A percentile compares a stretch with the other conserved stretches of the same genome.
These are phyloP conservation scores for Phycomyces blakesleeanus DNA, from an alignment of 192 early-diverging fungal genomes.

Conservation along the genomic window DNA sequence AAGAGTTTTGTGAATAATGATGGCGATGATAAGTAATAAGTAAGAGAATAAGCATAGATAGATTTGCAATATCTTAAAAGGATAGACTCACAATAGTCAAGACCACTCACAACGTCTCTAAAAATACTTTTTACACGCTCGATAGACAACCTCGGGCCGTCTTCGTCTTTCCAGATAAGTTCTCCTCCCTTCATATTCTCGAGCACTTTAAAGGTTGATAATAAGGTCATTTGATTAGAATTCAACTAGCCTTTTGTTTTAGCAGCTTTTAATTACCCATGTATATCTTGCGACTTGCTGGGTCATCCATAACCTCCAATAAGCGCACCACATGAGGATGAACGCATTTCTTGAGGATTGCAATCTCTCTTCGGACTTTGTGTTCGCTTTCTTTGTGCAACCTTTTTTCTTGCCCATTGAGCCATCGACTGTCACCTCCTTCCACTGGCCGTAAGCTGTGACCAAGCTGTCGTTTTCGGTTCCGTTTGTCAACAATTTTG, in stretches of 20 bases:
- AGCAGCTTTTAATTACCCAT: slow-evolving; percentile 66
- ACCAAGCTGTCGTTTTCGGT: slow-evolving; percentile 41
- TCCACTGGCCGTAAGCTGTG: slow-evolving; percentile 14
- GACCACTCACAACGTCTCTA: slow-evolving; percentile 82
- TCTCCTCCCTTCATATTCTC: slow-evolving; percentile 94
- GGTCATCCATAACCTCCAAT: slow-evolving; percentile 94
- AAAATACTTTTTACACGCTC: slow-evolving; percentile 77
- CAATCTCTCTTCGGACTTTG: slow-evolving; percentile 93
- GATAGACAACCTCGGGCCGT: slow-evolving; percentile 60
- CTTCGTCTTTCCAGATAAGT: slow-evolving; percentile 77
- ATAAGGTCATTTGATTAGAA: neutral
- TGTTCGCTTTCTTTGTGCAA: slow-evolving; percentile 42
- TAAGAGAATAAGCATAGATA: too few species aligned
- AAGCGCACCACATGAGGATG: slow-evolving; percentile 91
- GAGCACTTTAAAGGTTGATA: slow-evolving; percentile 44
- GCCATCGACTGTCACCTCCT: slow-evolving; percentile 30
- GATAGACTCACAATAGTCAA: slow-evolving; percentile 77
- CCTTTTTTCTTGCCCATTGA: neutral
- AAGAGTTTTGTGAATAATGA: too few species aligned
- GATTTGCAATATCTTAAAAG: neutral
- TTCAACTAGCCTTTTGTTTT: too few species aligned
- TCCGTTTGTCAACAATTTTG: slow-evolving; percentile 66
- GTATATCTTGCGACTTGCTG: slow-evolving; percentile 86
- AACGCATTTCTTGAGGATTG: slow-evolving; percentile 91
- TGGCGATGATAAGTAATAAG: neutral